phyloP scores from a whole-genome alignment of 2,329 filamentous ascomycete genomes.

The Xylariaceae sp. region DNA sequence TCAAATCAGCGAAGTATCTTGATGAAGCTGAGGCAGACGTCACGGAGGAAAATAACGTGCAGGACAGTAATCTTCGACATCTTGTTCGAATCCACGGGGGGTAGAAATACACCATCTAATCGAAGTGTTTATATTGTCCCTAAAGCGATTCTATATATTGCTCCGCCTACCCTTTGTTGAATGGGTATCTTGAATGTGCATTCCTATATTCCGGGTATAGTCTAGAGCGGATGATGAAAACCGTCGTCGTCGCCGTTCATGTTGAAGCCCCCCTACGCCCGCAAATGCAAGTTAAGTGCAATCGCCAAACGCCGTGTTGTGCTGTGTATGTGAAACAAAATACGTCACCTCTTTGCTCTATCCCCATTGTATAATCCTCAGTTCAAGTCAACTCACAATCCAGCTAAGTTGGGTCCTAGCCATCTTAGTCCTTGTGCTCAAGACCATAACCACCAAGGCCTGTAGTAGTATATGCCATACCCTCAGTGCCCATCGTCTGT shows the following conservation, averaged over 20 bases:
- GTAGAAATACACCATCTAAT: neutral
- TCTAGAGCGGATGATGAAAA: conserved; percentile 23
- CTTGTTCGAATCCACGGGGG: too few species aligned
- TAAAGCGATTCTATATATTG: neutral
- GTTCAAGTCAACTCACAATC: neutral
- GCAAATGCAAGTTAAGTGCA: conserved; percentile 37
- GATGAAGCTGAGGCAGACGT: neutral
- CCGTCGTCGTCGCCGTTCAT: conserved; percentile 6
- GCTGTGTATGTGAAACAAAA: conserved; percentile 10
- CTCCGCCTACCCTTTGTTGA: conserved; percentile 40
- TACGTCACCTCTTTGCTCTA: neutral
- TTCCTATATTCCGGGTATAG: conserved; percentile 4
- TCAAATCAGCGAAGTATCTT: too few species aligned
- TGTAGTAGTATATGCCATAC: conserved; percentile 65
- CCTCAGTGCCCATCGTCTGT: conserved; percentile 62
- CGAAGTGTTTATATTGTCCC: neutral
- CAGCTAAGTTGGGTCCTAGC: neutral
- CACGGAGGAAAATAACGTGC: neutral
- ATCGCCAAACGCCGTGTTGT: conserved; percentile 27
- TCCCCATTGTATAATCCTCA: neutral
- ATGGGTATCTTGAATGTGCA: conserved; percentile 39
- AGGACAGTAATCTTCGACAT: neutral
- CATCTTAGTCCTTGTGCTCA: conserved; percentile 51
- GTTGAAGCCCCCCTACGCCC: conserved; percentile 23
- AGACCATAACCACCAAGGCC: conserved; percentile 64